These are phyloP conservation scores for Globisporangium barbulae DNA, from an alignment of 352 stramenopile genomes.

Conservation along the genomic window DNA sequence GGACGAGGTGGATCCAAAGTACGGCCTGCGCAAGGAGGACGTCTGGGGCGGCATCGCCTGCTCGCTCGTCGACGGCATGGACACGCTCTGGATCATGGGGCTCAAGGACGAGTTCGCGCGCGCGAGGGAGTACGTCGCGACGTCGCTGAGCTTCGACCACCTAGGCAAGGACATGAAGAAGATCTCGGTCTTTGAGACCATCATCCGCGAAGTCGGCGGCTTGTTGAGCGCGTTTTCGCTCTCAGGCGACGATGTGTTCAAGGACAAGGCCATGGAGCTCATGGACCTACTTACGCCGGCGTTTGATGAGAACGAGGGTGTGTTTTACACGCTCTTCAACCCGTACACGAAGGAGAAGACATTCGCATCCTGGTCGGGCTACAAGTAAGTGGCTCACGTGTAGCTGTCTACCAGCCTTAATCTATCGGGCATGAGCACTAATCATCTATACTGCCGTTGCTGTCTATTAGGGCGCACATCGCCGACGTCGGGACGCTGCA, in stretches of 20 bases:
- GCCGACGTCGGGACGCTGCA: slow-evolving; percentile 85
- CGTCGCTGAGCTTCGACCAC: slow-evolving; percentile 79
- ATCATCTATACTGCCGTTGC: background rate
- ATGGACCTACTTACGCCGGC: slow-evolving; percentile 87
- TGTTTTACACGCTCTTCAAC: slow-evolving; percentile 91
- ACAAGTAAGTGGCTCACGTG: slow-evolving; percentile 20
- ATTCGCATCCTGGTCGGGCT: slow-evolving; percentile 40
- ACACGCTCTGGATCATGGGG: slow-evolving; percentile 98
- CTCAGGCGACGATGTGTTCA: slow-evolving; percentile 82
- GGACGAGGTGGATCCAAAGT: slow-evolving; percentile 93
- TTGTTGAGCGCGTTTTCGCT: slow-evolving; percentile 95
- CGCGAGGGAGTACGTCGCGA: slow-evolving; percentile 84
- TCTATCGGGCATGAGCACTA: background rate
- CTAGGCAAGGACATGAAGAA: slow-evolving; percentile 46
- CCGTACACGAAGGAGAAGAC: slow-evolving; percentile 56
- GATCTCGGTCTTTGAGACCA: slow-evolving; percentile 98
- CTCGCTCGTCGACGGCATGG: slow-evolving; percentile 93
- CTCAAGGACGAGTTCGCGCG: slow-evolving; percentile 90
- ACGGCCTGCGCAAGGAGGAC: slow-evolving; percentile 55
- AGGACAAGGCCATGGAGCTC: slow-evolving; percentile 92
- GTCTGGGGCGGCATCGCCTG: slow-evolving; percentile 90
- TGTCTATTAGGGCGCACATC: slow-evolving; percentile 47
- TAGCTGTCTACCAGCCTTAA: background rate
- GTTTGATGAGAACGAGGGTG: slow-evolving; percentile 87
- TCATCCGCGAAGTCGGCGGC: slow-evolving; percentile 97